These are phyloP conservation scores for Gossypium gossypioides DNA, from an alignment of 441 rosid species.

Conservation along the genomic window DNA sequence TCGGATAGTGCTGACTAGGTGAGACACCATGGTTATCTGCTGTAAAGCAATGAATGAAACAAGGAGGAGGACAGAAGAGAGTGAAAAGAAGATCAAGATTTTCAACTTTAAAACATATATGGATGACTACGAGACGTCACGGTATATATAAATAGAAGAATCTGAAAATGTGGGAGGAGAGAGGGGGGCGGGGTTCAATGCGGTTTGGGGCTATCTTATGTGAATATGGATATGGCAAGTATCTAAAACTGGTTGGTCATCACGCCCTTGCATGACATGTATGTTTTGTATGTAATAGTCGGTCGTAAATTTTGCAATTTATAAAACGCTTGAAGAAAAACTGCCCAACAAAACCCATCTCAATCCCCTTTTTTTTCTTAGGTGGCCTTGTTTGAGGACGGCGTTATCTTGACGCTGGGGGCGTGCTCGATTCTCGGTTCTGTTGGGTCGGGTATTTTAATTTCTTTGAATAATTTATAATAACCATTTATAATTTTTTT, in stretches of 20 bases:
- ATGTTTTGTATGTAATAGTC: neutral
- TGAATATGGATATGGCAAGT: neutral
- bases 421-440: too few relatives aligned
- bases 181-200: neutral
- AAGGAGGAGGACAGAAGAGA: neutral
- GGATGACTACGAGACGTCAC: neutral
- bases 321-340: neutral
- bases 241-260: conserved; percentile 9
- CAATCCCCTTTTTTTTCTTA: too few relatives aligned
- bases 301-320: neutral
- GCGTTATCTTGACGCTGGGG: too few relatives aligned
- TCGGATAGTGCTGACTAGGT: conserved; percentile 24
- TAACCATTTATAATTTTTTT: too few relatives aligned
- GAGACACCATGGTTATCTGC: conserved; percentile 32
- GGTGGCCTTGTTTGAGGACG: neutral
- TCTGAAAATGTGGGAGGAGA: neutral
- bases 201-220: neutral
- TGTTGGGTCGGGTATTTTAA: too few relatives aligned
- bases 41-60: neutral
- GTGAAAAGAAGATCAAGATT: neutral
- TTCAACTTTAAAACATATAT: too few relatives aligned
- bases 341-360: neutral
- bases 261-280: conserved; percentile 12
- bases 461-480: too few relatives aligned
- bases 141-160: neutral